Evolutionary conservation across 768 basidiomycete species (phyloP).

Genomic region (Trametopsis cervina): DNA sequence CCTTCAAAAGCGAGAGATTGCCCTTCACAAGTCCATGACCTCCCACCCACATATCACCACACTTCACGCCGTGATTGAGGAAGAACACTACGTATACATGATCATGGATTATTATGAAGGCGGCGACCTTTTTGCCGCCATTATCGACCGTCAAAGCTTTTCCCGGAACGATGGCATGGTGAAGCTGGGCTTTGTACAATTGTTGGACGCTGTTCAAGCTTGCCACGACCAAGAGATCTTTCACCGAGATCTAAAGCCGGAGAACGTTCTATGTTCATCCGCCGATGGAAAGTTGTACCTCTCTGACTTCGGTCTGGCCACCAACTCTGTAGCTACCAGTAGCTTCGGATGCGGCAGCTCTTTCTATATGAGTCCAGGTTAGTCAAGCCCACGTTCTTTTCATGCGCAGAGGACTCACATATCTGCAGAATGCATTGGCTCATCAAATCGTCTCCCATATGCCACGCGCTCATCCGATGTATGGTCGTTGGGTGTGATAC

Average conservation of each 20-base stretch:
- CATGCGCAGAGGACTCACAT: neutral
- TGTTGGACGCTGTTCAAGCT: constrained; percentile 44
- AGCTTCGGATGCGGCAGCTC: constrained; percentile 24
- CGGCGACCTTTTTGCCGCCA: constrained; percentile 44
- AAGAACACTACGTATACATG: constrained; percentile 25
- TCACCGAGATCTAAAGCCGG: constrained; percentile 54
- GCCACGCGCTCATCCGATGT: constrained; percentile 84
- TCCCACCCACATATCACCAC: constrained; percentile 18
- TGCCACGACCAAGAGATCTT: constrained; percentile 43
- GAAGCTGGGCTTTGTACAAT: constrained; percentile 41
- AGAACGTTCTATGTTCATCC: constrained; percentile 40
- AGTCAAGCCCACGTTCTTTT: constrained; percentile 9
- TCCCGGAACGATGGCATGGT: constrained; percentile 37
- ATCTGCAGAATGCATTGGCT: constrained; percentile 78
- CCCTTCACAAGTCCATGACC: constrained; percentile 16
- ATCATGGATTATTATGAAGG: constrained; percentile 24
- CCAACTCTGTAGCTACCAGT: constrained; percentile 13
- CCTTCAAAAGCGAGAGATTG: constrained; percentile 21
- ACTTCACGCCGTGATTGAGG: constrained; percentile 20
- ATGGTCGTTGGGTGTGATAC: constrained; percentile 93
- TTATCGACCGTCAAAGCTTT: constrained; percentile 30
- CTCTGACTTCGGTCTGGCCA: constrained; percentile 46
- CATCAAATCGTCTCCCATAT: constrained; percentile 45
- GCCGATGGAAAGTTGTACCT: constrained; percentile 34
- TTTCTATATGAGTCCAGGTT: constrained; percentile 28